Base-by-base conservation (phyloP, 2,329 filamentous ascomycete genomes). In the Hymenoscyphus repandus region DNA sequence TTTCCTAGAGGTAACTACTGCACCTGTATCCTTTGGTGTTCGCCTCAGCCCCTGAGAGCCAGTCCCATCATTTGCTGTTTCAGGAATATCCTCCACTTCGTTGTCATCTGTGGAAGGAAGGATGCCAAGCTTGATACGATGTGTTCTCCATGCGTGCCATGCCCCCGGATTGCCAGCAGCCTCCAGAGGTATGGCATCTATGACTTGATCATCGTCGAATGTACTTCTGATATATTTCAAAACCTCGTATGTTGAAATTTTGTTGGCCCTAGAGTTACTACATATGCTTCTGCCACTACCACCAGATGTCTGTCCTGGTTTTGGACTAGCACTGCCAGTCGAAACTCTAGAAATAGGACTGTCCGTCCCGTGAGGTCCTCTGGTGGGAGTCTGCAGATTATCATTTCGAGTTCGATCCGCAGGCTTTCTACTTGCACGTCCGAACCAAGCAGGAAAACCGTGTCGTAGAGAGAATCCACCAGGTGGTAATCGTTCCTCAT, bases 391-490 rank as follows among this genome's bases (percentile, higher is more conserved):
- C 42, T 58, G 52, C 13, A 57, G 11, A 34, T 49, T 54, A 7
- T 36, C 45, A n/a, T 42, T 49, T 40, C 45, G 38, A 34, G 49
- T 70, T 41, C 71, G 71, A 54, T 63, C 64, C 4, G 63, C 51
- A 27, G 64, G 66, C 37, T 69, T 74, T 53, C 74, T 70, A 45
- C 70, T 74, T 3, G 74, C 74, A 37, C 81, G 73, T n/a, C 82
- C 79, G 67, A 95, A 96, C 92, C 92, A 97, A 47, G 80, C 76
- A 1, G 91, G 89, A 66, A 97, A 97, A 12, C 90, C 92, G 72
- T 96, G 88, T 47, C 88, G 82, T 45, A 97, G 73, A 62, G 88
- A 95, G 72, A 96, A 96, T 0, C 90, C 88, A 1, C 92, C 93
- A 0, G 92, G 91, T 0, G 90, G 88, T 47, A 96, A 72, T 12